phyloP scores from a whole-genome alignment of 768 basidiomycete species.

The Lactarius sp. region DNA sequence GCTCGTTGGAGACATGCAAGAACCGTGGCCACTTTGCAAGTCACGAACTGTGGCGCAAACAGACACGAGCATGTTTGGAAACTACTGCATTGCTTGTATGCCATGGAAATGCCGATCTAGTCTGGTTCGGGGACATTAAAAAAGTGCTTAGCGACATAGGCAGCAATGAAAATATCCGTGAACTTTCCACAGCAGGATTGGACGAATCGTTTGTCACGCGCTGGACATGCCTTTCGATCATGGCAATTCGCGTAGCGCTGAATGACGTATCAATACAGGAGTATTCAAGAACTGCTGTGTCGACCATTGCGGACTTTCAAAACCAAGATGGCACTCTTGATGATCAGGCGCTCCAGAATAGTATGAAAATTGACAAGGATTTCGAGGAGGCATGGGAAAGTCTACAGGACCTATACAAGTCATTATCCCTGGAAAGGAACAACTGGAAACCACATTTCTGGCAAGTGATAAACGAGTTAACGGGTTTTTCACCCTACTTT shows the following conservation, averaged over 20 bases:
- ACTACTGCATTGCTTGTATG: neutral
- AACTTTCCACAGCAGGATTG: no score
- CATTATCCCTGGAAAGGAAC: neutral
- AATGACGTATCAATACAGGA: neutral
- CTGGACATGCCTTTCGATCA: no score
- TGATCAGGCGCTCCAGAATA: neutral
- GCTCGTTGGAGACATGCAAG: conserved; percentile 13
- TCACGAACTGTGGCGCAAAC: neutral
- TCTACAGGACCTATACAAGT: neutral
- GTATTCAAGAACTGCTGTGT: neutral
- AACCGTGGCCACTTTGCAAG: neutral
- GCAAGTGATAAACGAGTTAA: no score
- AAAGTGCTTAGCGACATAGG: conserved; percentile 7
- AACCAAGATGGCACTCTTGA: neutral
- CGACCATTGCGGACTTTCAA: neutral
- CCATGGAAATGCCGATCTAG: neutral
- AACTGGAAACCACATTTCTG: neutral
- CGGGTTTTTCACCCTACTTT: no score
- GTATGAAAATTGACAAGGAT: neutral
- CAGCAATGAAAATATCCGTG: conserved; percentile 1
- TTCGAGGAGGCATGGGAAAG: neutral
- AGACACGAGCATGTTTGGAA: conserved; percentile 6
- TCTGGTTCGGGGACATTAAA: conserved; percentile 13
- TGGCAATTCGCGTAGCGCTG: neutral
- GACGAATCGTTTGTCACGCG: no score